Conservation (phyloP, 768 basidiomycete genomes). For the Chalciporus chontae region DNA sequence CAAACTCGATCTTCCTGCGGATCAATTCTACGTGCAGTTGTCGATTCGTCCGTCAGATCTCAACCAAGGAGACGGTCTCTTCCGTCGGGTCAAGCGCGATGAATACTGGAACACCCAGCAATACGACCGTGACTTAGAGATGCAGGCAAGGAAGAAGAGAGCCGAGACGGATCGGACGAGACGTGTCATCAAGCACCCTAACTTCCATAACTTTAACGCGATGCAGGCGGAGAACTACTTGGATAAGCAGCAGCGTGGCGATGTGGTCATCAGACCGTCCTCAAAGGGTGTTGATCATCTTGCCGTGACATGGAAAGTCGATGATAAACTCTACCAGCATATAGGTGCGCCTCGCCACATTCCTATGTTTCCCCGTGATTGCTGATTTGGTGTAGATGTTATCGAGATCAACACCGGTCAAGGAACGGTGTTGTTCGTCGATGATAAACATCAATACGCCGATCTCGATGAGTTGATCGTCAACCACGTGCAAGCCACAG, state of each 20-base stretch:
- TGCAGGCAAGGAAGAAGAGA: constrained; percentile 78
- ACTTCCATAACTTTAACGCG: constrained; percentile 94
- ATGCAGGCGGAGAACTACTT: constrained; percentile 86
- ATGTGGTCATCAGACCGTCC: constrained; percentile 94
- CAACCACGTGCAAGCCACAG: constrained; percentile 93
- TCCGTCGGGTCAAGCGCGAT: constrained; percentile 58
- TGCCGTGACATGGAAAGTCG: constrained; percentile 99
- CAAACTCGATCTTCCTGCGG: constrained; percentile 56
- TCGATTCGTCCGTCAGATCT: constrained; percentile 67
- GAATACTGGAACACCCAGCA: constrained; percentile 63
- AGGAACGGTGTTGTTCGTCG: constrained; percentile 66
- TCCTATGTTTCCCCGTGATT: background rate
- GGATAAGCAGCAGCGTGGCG: constrained; percentile 88
- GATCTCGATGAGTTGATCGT: constrained; percentile 97
- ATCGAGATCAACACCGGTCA: constrained; percentile 77
- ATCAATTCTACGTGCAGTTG: constrained; percentile 67
- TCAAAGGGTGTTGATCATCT: constrained; percentile 92
- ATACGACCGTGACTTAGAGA: constrained; percentile 64
- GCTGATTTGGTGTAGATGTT: constrained; percentile 53
- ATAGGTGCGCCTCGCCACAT: constrained; percentile 58
- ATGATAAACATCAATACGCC: constrained; percentile 75
- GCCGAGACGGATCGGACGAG: constrained; percentile 76
- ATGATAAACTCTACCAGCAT: constrained; percentile 93
- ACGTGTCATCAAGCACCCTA: constrained; percentile 94
- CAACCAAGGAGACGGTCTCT: constrained; percentile 55